These are phyloP conservation scores for Osmanthus fragrans DNA, from an alignment of 257 asterid genomes.

Conservation along the genomic window DNA sequence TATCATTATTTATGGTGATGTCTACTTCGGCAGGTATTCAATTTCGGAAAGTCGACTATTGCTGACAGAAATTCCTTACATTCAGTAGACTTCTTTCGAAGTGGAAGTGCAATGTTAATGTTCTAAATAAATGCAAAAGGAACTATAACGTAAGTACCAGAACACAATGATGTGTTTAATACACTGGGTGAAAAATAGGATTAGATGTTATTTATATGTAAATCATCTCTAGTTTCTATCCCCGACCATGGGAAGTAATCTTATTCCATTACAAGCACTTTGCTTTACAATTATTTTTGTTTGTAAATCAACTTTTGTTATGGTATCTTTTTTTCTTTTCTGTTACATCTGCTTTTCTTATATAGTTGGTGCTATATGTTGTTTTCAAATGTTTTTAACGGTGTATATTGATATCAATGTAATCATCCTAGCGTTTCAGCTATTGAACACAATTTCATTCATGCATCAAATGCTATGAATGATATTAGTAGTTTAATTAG, in stretches of 20 bases:
- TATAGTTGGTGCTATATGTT: not conserved
- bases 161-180: conserved; percentile 2
- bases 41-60: not conserved
- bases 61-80: conserved; percentile 2
- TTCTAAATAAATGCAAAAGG: not conserved
- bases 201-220: not conserved
- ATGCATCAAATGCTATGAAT: not conserved
- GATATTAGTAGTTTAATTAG: not conserved
- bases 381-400: not conserved
- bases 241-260: not conserved
- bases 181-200: conserved; percentile 7
- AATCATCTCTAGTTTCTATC: not conserved
- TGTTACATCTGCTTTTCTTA: not conserved
- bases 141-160: not conserved
- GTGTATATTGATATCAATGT: not conserved
- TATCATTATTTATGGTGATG: not conserved
- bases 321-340: not conserved
- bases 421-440: not conserved
- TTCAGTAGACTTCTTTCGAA: not conserved
- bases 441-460: not conserved
- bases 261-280: not conserved
- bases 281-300: not conserved
- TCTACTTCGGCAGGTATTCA: conserved; percentile 9
- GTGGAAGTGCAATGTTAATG: not conserved
- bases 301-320: not conserved